Evolutionary conservation across 2,329 filamentous ascomycete species (phyloP).

Genomic region (Cytospora piceae): DNA sequence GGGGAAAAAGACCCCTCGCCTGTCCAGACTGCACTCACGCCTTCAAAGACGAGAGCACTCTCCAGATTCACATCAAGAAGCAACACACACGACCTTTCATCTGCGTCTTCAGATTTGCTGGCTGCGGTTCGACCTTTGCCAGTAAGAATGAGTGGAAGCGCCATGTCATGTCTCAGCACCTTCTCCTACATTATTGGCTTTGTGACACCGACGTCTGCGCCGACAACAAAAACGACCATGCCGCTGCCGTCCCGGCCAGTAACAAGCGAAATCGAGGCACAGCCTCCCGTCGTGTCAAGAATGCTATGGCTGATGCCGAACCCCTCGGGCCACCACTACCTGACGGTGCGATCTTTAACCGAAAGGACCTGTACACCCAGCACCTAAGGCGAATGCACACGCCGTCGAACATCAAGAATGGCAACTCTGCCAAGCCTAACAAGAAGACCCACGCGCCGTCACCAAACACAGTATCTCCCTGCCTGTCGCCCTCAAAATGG

Average conservation of each 20-base stretch:
- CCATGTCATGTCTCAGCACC: constrained; percentile 79
- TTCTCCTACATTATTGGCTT: constrained; percentile 73
- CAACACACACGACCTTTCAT: constrained; percentile 66
- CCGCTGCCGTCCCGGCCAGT: constrained; percentile 33
- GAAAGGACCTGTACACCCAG: constrained; percentile 89
- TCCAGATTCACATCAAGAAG: constrained; percentile 55
- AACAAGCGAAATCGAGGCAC: constrained; percentile 25
- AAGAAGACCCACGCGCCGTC: constrained; percentile 17
- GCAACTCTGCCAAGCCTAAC: constrained; percentile 7
- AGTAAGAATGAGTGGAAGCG: constrained; percentile 97
- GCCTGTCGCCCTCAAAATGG: constrained; percentile 40
- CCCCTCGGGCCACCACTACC: constrained; percentile 40
- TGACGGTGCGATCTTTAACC: constrained; percentile 75
- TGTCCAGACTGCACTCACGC: constrained; percentile 44
- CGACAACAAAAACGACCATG: constrained; percentile 39
- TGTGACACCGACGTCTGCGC: constrained; percentile 69
- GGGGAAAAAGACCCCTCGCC: constrained; percentile 31
- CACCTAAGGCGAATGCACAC: constrained; percentile 87
- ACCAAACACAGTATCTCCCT: background rate
- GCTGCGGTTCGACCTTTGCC: constrained; percentile 72
- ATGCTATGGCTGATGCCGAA: constrained; percentile 18
- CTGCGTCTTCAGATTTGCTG: constrained; percentile 80
- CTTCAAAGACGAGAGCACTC: constrained; percentile 51
- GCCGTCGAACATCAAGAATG: constrained; percentile 47
- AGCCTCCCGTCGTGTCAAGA: constrained; percentile 16